Base-by-base conservation (phyloP, 148 eudicot species). In the Bassia scoparia region DNA sequence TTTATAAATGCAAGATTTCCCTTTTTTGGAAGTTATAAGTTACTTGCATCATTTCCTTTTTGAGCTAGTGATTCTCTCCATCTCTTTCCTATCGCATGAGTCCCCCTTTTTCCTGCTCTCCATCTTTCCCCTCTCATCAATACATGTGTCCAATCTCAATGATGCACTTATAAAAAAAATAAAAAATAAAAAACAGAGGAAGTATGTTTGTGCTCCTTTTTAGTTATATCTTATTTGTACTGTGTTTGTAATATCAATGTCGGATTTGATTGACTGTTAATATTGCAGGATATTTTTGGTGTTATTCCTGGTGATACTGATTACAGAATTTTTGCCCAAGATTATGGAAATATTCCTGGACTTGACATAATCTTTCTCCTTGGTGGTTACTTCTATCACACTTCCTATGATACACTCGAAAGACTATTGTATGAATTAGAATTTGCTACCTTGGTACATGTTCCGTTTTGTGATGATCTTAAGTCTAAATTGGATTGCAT, bases 331-430 rank as follows among this genome's bases (percentile, higher is more conserved):
- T 90, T 95, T 75, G 88, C 99, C 53, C 83, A 83, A 56, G 99
- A 95, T 81, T 83, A 80, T 66, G 94, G 94, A 41, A 79, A 85
- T 63, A 90, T 95, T 85, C 99, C 97, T 79, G 99, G 99, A 68
- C 81, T 95, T 83, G 99, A 95, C 78, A 79, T 92, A 66, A 95
- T 95, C 79, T 95, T 84, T 81, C 81, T 95, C 73, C 87, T 87
- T 69, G 99, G 99, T 72, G 96, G 99, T 75, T 95, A 89, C 80
- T 87, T 81, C 86, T 95, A 95, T 78, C 99, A 95, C 83, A 95
- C 99, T 81, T 76, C 93, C 64, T 79, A 59, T 74, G 99, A 95
- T 84, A 92, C 97, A 5, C 77, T 92, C 77, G 97, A 95, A 76
- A 95, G 94, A 83, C 67, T 95, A 86, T 73, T 95, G 99, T 95